Percentiles rank a stretch among this genome's conserved stretches.
These are phyloP conservation scores for Fraxinus ornus DNA, from an alignment of 305 asterid species.

Conservation along the genomic window DNA sequence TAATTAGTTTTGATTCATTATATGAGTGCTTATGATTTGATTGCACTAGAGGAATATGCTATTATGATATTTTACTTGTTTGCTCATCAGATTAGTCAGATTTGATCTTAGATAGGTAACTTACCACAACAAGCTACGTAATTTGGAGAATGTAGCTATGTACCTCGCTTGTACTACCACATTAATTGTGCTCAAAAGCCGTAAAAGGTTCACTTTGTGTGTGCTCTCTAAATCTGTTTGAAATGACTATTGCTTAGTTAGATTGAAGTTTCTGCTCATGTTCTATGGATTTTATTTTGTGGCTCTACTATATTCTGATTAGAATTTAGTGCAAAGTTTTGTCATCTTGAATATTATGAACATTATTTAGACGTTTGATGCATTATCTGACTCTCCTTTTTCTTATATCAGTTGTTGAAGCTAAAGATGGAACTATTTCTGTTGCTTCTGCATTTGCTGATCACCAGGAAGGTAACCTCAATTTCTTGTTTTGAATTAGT, in stretches of 20 bases:
- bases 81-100: not conserved
- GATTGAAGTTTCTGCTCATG: not conserved
- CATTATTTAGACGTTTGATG: constrained; percentile 9
- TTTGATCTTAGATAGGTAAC: not conserved
- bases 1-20: not conserved
- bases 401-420: constrained; percentile 54
- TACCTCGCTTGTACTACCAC: not conserved
- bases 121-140: not conserved
- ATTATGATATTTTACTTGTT: not conserved
- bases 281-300: constrained; percentile 1
- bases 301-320: not conserved
- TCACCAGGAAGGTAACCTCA: constrained; percentile 65
- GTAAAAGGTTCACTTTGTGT: not conserved
- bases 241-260: not conserved
- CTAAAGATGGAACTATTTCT: constrained; percentile 75
- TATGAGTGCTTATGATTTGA: not conserved
- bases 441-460: constrained; percentile 88
- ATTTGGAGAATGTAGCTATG: not conserved
- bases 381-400: constrained; percentile 18
- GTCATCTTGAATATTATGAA: constrained; percentile 14
- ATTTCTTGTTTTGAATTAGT: not conserved
- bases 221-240: not conserved
- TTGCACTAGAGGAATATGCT: not conserved
- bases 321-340: constrained; percentile 1
- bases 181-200: not conserved